Evolutionary conservation across 164 flowering plant species (phyloP).

Genomic region (Echeveria elegans): DNA sequence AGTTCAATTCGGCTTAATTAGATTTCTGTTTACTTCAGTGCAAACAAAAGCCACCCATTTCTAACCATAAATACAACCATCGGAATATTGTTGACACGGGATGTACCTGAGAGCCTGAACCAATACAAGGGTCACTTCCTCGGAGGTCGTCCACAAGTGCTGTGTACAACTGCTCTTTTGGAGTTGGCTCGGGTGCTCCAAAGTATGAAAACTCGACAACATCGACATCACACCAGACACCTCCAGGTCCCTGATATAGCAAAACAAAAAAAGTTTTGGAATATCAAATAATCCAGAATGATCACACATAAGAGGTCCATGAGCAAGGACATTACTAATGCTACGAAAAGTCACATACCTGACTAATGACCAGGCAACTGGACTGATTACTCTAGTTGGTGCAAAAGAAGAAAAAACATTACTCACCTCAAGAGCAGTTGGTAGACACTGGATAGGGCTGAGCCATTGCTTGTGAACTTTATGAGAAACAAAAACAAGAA

Average conservation of each 20-base stretch:
- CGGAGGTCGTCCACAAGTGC: constrained; percentile 66
- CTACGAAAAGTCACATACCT: neutral
- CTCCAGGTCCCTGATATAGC: constrained; percentile 57
- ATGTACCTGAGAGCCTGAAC: constrained; percentile 73
- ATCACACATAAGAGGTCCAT: neutral
- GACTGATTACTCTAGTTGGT: neutral
- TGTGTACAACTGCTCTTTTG: constrained; percentile 64
- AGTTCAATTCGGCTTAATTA: too few species aligned
- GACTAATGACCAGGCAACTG: neutral
- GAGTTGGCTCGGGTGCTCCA: constrained; percentile 64
- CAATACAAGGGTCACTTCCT: constrained; percentile 59
- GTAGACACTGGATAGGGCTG: constrained; percentile 56
- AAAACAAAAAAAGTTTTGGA: neutral
- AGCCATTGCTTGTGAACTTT: constrained; percentile 80
- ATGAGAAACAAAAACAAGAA: constrained; percentile 63
- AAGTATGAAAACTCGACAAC: constrained; percentile 69
- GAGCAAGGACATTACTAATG: neutral
- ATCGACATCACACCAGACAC: constrained; percentile 82
- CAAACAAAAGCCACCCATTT: neutral
- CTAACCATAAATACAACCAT: neutral
- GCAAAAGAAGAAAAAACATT: neutral
- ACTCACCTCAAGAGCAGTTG: constrained; percentile 53
- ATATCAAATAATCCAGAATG: neutral
- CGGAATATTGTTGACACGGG: too few species aligned
- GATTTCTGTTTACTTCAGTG: too few species aligned